These are phyloP conservation scores for Rubus idaeus DNA, from an alignment of 306 rosid genomes.

Conservation along the genomic window DNA sequence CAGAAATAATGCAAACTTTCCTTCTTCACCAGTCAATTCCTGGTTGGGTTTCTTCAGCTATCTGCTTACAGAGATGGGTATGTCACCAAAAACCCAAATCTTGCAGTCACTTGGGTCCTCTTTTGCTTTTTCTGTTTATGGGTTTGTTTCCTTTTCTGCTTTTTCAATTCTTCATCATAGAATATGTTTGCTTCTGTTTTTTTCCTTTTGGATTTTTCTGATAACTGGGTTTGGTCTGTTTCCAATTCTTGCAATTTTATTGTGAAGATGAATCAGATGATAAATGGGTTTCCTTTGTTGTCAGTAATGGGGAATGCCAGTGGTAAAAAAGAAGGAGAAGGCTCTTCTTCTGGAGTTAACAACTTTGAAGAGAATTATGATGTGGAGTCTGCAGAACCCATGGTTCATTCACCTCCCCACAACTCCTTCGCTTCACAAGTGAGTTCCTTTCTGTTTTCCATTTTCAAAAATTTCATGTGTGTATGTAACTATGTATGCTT, in stretches of 20 bases:
- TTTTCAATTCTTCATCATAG: constrained; percentile 10
- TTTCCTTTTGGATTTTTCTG: constrained; percentile 12
- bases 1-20: constrained; percentile 45
- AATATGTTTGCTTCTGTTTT: constrained; percentile 6
- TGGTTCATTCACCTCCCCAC: constrained; percentile 28
- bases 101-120: constrained; percentile 20
- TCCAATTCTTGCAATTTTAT: neutral
- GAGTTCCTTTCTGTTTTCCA: constrained; percentile 12
- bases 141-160: constrained; percentile 31
- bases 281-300: constrained; percentile 19
- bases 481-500: neutral
- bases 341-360: constrained; percentile 33
- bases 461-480: constrained; percentile 5
- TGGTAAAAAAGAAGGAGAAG: constrained; percentile 36
- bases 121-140: constrained; percentile 30
- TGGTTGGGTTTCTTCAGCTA: constrained; percentile 46
- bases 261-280: constrained; percentile 4
- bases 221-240: neutral
- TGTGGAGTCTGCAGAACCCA: constrained; percentile 22
- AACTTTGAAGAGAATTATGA: constrained; percentile 27
- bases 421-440: constrained; percentile 23
- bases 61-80: constrained; percentile 49
- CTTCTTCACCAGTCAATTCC: constrained; percentile 39
- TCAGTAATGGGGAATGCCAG: constrained; percentile 40
- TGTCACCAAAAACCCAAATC: constrained; percentile 24